A percentile compares a stretch with the other conserved stretches of the same genome.
These are phyloP conservation scores for Lasiosphaeria ovina DNA, from an alignment of 495 filamentous ascomycete genomes.

Conservation along the genomic window DNA sequence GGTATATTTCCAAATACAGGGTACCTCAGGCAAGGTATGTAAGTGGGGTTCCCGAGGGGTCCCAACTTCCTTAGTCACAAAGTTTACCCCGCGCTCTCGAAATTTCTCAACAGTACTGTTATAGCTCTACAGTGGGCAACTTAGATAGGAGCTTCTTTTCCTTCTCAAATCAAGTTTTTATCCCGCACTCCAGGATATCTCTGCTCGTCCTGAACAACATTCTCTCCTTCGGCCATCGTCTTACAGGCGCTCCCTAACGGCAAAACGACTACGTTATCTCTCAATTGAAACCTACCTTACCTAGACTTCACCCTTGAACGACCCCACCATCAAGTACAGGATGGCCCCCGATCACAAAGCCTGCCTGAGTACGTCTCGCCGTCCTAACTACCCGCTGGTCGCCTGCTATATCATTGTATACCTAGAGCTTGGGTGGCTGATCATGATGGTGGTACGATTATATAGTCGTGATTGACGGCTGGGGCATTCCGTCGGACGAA, in stretches of 20 bases:
- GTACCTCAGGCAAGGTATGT: neutral
- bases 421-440: slow-evolving; percentile 54
- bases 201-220: neutral
- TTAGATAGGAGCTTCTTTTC: neutral
- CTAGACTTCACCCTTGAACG: slow-evolving; percentile 7
- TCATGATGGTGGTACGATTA: slow-evolving; percentile 45
- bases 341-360: slow-evolving; percentile 85
- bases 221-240: neutral
- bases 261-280: neutral
- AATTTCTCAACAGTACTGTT: no score
- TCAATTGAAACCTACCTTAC: neutral
- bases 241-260: neutral
- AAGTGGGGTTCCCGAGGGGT: neutral
- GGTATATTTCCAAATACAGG: neutral
- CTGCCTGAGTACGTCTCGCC: slow-evolving; percentile 72
- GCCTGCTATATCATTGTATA: slow-evolving; percentile 48
- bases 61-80: no score
- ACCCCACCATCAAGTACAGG: slow-evolving; percentile 17
- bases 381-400: slow-evolving; percentile 45
- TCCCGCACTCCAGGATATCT: slow-evolving; percentile 18
- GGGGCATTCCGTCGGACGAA: slow-evolving; percentile 80
- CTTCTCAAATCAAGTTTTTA: slow-evolving; percentile 12
- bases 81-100: no score
- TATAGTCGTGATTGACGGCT: slow-evolving; percentile 94
- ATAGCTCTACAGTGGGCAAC: no score